Conservation (phyloP, 2,329 filamentous ascomycete genomes). For the Xylariaceae sp. region DNA sequence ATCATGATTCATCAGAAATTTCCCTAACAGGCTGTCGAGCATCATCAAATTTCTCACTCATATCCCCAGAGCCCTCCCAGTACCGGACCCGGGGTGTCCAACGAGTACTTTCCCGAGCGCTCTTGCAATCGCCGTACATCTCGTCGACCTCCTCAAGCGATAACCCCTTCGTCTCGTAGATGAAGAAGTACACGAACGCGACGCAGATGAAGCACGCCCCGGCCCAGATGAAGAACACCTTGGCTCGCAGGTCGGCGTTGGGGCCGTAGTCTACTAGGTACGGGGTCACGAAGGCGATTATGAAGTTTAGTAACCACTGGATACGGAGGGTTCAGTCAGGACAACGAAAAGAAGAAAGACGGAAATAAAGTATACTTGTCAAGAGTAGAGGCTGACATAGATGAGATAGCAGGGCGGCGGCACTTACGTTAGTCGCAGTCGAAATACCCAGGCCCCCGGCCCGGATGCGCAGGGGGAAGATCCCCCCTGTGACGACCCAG, state of each 20-base stretch:
- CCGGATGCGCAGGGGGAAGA: constrained; percentile 59
- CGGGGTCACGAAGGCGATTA: constrained; percentile 73
- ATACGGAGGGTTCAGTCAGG: not conserved
- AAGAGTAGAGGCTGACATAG: too few relatives aligned
- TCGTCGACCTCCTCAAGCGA: constrained; percentile 80
- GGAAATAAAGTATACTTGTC: not conserved
- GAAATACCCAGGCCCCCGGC: constrained; percentile 64
- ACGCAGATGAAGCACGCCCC: constrained; percentile 66
- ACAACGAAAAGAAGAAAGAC: not conserved
- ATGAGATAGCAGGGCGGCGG: not conserved
- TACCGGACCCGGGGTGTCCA: constrained; percentile 26
- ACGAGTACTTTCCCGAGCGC: constrained; percentile 26
- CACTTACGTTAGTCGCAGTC: constrained; percentile 60
- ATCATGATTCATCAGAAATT: not conserved
- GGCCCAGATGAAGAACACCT: constrained; percentile 78
- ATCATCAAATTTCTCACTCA: not conserved
- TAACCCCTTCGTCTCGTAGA: constrained; percentile 86
- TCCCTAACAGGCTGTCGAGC: not conserved
- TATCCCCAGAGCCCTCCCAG: not conserved
- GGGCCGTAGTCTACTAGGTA: constrained; percentile 72
- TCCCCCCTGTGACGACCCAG: constrained; percentile 58
- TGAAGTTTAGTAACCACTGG: constrained; percentile 68
- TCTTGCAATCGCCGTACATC: constrained; percentile 61
- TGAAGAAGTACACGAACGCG: constrained; percentile 69
- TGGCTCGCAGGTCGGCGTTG: constrained; percentile 67